Evolutionary conservation across 148 eudicot genomes (phyloP), one percentile per base, ranked within the genome.

Genomic region (Silene latifolia): DNA sequence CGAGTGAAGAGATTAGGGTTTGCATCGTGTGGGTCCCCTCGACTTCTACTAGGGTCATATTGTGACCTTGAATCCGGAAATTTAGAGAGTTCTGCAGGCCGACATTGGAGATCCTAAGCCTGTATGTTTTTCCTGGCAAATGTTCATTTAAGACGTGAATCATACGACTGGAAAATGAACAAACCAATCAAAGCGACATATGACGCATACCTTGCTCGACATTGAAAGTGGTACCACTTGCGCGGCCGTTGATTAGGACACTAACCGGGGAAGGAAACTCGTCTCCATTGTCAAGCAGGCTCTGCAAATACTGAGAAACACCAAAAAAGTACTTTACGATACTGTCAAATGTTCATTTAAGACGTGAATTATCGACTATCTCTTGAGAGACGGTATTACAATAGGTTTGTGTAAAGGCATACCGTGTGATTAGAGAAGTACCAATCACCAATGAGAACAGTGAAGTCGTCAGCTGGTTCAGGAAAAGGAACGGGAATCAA

Each of bases 1-100:
- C 98, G 29, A 94, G 89, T 3, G 97, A 91, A 44, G 98, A 91
- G 80, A 88, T 88, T 39, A 79, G 71, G 0, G 86, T 82, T 63
- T 94, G 98, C 59, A 94, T 71, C 9, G 97, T 88, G 86, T 94
- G 98, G 20, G 98, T 91, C 32, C 98, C 98, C 79, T 94, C 98
- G 3, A 91, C 98, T 82, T 94, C 98, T 12, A 94, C 97, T 46
- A 94, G 69, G 65, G 72, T 91, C 91, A 94, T 79, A 72, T 75
- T 94, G 86, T 94, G 98, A 24, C 82, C 86, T 77, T 94, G 93
- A 56, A 91, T 91, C 3, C 96, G 90, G 82, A 94, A 94, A 82
- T 91, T 94, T 77, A 94, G 91, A 0, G 98, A 87, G 83, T 90
- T 88, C 69, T 94, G 88, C 64, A 94, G 64, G 17, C 98, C 98